Conservation (phyloP, 108 stramenopile genomes). For the Skeletonema tropicum region DNA sequence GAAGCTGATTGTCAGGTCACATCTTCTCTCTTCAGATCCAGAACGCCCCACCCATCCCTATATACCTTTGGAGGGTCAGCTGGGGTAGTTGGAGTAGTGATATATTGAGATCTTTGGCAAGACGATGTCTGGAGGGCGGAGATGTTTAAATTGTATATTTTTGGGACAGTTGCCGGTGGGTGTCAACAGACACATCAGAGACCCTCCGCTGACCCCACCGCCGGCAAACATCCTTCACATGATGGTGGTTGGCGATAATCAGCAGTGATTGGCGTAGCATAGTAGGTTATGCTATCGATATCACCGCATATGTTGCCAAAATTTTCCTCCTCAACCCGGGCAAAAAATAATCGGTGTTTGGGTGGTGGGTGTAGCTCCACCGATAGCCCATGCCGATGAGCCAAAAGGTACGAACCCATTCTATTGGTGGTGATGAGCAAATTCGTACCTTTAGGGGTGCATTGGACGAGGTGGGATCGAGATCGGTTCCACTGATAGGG, state of each 20-base stretch:
- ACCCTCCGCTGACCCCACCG: not conserved
- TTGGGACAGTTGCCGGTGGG: not conserved
- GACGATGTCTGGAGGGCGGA: not conserved
- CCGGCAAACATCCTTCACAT: not conserved
- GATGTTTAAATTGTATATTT: not conserved
- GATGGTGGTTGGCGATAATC: not conserved
- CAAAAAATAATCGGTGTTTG: not conserved
- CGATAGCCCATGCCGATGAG: not conserved
- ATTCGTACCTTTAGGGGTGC: not conserved
- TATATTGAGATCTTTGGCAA: not conserved
- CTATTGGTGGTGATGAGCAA: not conserved
- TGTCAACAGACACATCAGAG: not conserved
- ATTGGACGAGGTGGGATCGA: not conserved
- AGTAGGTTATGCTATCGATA: not conserved
- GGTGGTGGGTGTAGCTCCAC: not conserved
- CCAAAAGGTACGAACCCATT: not conserved
- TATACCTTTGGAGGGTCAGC: not conserved
- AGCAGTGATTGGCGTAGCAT: not conserved
- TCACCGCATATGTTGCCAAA: not conserved
- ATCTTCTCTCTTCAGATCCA: not conserved
- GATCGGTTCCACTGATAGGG: not conserved
- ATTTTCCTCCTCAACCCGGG: not conserved
- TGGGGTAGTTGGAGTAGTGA: not conserved
- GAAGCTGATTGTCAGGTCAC: not conserved
- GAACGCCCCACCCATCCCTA: not conserved